phyloP scores from a whole-genome alignment of 1,139 yeast genomes.

The Debaryomyces psychrophilus region DNA sequence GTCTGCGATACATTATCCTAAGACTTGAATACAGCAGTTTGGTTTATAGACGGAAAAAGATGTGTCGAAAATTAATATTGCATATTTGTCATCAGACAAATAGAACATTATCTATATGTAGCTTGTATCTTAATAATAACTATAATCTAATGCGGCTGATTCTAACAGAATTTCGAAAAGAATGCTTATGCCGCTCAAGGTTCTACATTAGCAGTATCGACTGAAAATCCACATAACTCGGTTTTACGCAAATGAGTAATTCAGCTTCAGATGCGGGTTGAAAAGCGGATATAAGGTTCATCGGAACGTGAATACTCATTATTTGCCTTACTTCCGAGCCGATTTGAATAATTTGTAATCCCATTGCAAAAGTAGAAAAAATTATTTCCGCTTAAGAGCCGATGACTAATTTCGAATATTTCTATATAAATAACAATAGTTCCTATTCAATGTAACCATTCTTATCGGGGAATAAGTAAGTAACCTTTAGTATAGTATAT shows the following conservation, averaged over 20 bases:
- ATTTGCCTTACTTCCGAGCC: slow-evolving; percentile 5
- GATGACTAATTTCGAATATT: slow-evolving; percentile 12
- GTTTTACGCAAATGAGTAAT: background rate
- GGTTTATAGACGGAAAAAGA: no score
- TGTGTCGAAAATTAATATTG: no score
- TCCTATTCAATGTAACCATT: background rate
- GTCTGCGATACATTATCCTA: no score
- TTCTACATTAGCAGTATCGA: no score
- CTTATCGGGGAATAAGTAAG: background rate
- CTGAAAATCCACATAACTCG: background rate
- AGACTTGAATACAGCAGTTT: no score
- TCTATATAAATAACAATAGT: slow-evolving; percentile 7
- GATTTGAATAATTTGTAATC: slow-evolving; percentile 5
- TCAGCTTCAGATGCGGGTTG: background rate
- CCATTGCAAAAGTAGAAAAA: slow-evolving; percentile 4
- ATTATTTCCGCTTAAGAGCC: slow-evolving; percentile 11
- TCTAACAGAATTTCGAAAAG: background rate
- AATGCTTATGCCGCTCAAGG: no score
- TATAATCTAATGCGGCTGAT: no score
- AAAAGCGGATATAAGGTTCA: background rate
- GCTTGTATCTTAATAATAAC: no score
- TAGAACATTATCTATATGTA: no score
- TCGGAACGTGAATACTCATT: background rate
- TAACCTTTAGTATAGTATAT: background rate
- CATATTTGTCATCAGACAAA: no score